phyloP scores from a whole-genome alignment of 768 basidiomycete genomes.

The Pisolithus microcarpus region DNA sequence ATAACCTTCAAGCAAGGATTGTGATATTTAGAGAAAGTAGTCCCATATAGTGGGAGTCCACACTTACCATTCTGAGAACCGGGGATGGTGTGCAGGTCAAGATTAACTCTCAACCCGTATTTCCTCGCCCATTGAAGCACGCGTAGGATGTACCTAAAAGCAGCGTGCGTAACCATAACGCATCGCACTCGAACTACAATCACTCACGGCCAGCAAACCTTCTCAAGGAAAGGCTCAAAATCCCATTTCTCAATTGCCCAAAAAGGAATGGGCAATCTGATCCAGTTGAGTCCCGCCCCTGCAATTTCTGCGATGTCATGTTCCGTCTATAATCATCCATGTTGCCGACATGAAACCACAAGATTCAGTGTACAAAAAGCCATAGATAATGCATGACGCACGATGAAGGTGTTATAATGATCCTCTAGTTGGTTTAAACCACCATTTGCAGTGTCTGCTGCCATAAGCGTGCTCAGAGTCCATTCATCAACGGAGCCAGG shows the following conservation, averaged over 20 bases:
- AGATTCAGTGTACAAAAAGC: not conserved
- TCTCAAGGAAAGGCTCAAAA: constrained; percentile 70
- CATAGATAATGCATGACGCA: constrained; percentile 29
- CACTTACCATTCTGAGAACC: constrained; percentile 67
- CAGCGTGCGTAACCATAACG: not conserved
- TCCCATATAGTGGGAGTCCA: not conserved
- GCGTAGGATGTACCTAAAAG: constrained; percentile 59
- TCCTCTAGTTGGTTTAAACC: constrained; percentile 60
- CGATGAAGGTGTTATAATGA: constrained; percentile 81
- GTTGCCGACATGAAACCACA: not conserved
- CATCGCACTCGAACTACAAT: not conserved
- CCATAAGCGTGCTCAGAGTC: constrained; percentile 60
- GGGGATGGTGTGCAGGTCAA: constrained; percentile 76
- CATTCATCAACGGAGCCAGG: constrained; percentile 54
- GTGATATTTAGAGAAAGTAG: constrained; percentile 2
- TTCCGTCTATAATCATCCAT: constrained; percentile 53
- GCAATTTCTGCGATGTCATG: constrained; percentile 87
- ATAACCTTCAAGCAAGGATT: constrained; percentile 29
- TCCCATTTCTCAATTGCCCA: constrained; percentile 79
- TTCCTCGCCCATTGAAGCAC: constrained; percentile 80
- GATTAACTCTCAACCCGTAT: constrained; percentile 77
- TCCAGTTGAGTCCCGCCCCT: constrained; percentile 79
- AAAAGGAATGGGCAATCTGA: constrained; percentile 74
- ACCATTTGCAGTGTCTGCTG: constrained; percentile 54
- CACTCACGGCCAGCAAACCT: constrained; percentile 65